Conservation (phyloP, 1,284 basidiomycete genomes). For the Cystobasidiaceae sp. region DNA sequence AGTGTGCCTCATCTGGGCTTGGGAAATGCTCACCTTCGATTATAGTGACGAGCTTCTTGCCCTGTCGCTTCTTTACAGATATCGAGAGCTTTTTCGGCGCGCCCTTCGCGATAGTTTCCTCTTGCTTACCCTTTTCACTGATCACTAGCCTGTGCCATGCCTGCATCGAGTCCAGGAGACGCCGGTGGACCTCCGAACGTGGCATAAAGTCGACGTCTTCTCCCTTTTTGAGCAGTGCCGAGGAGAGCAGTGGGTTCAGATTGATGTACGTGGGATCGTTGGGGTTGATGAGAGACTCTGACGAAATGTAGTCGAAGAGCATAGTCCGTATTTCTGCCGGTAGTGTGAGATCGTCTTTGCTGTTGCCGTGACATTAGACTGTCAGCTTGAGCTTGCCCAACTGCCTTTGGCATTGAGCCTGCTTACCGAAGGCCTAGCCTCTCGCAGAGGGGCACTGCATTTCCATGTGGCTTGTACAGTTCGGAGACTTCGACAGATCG, state of each 20-base stretch:
- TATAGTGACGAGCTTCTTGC: slow-evolving; percentile 29
- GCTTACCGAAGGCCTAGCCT: slow-evolving; percentile 11
- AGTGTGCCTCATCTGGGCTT: too few species aligned
- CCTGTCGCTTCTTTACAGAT: slow-evolving; percentile 28
- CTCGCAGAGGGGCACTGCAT: not conserved
- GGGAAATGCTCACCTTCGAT: slow-evolving; percentile 24
- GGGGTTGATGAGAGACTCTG: slow-evolving; percentile 8
- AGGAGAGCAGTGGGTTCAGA: not conserved
- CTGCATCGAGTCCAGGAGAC: slow-evolving; percentile 15
- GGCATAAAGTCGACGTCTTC: slow-evolving; percentile 28
- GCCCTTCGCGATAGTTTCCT: slow-evolving; percentile 15
- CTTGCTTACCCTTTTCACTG: slow-evolving; percentile 3
- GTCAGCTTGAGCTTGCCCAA: not conserved
- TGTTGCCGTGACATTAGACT: too few species aligned
- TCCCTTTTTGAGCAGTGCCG: slow-evolving; percentile 23
- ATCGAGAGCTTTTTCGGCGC: slow-evolving; percentile 5
- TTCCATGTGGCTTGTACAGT: slow-evolving; percentile 26
- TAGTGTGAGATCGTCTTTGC: slow-evolving; percentile 11
- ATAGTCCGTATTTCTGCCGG: slow-evolving; percentile 12
- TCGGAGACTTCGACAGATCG: slow-evolving; percentile 8
- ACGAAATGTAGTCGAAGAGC: slow-evolving; percentile 9
- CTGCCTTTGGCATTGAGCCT: not conserved
- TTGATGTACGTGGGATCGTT: slow-evolving; percentile 16
- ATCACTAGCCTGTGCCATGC: slow-evolving; percentile 21
- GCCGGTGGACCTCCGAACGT: slow-evolving; percentile 9